phyloP scores from a whole-genome alignment of 495 filamentous ascomycete species.

The Penicillium egyptiacum region DNA sequence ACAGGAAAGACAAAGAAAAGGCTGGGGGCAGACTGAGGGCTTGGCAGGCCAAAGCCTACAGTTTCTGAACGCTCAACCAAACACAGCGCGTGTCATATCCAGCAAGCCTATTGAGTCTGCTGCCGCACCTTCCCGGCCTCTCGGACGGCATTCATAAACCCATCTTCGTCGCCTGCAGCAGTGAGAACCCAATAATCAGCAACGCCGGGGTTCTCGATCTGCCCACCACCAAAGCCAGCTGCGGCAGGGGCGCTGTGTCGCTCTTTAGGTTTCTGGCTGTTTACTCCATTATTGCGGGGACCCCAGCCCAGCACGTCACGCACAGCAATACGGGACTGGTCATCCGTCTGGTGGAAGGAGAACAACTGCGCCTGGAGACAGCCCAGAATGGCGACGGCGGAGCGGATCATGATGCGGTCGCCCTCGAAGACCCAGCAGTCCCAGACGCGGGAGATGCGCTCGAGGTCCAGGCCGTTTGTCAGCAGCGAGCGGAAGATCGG shows the following conservation, averaged over 20 bases:
- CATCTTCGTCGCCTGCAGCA: slow-evolving; percentile 58
- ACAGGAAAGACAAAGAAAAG: not conserved
- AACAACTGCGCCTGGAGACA: slow-evolving; percentile 63
- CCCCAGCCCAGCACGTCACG: slow-evolving; percentile 56
- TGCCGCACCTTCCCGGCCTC: slow-evolving; percentile 64
- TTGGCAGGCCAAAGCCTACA: not conserved
- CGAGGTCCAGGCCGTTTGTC: slow-evolving; percentile 60
- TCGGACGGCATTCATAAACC: slow-evolving; percentile 67
- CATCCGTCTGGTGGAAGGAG: slow-evolving; percentile 50
- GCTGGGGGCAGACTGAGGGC: not conserved
- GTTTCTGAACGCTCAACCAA: not conserved
- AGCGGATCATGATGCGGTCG: slow-evolving; percentile 75
- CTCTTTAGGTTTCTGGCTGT: slow-evolving; percentile 34
- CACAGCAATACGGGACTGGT: slow-evolving; percentile 36
- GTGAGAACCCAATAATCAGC: slow-evolving; percentile 48
- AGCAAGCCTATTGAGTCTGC: slow-evolving; percentile 15
- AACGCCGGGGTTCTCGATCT: slow-evolving; percentile 37
- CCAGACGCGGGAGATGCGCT: slow-evolving; percentile 78
- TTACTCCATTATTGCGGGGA: slow-evolving; percentile 37
- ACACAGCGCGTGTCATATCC: not conserved
- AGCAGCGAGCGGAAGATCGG: slow-evolving; percentile 61
- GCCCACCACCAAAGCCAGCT: slow-evolving; percentile 44
- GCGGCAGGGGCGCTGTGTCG: slow-evolving; percentile 44
- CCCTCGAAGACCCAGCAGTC: slow-evolving; percentile 95
- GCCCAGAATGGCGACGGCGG: slow-evolving; percentile 69